These are phyloP conservation scores for Scleroderma citrinum DNA, from an alignment of 768 basidiomycete species.

Conservation along the genomic window DNA sequence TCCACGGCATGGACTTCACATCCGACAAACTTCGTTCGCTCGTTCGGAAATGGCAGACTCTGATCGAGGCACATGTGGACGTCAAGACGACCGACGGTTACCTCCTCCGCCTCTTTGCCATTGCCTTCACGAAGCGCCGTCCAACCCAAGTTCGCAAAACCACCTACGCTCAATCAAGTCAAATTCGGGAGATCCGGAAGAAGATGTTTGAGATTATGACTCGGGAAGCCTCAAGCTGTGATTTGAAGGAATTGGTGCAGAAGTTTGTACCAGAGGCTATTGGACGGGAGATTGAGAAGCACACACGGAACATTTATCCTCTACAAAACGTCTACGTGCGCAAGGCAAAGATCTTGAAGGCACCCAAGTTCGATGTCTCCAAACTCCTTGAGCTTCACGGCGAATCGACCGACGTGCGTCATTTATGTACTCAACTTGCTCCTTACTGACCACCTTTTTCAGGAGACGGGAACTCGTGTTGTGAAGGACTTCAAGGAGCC, in stretches of 20 bases:
- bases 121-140: conserved; percentile 97
- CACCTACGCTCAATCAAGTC: conserved; percentile 92
- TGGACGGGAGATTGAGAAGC: conserved; percentile 99
- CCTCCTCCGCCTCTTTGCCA: conserved; percentile 97
- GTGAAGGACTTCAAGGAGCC: conserved; percentile 98
- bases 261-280: conserved; percentile 99
- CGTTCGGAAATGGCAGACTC: conserved; percentile 99
- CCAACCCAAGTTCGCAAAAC: conserved; percentile 97
- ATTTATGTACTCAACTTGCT: conserved; percentile 1
- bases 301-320: conserved; percentile 93
- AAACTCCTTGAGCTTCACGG: conserved; percentile 97
- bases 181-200: conserved; percentile 95
- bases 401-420: conserved; percentile 85
- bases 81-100: conserved; percentile 99
- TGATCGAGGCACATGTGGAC: conserved; percentile 98
- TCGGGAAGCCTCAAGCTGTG: conserved; percentile 89
- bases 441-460: conserved; percentile 10
- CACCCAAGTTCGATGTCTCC: conserved; percentile 93
- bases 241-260: conserved; percentile 96
- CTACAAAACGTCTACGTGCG: conserved; percentile 98
- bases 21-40: conserved; percentile 99
- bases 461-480: conserved; percentile 94
- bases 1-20: conserved; percentile 99
- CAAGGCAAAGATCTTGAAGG: conserved; percentile 98
- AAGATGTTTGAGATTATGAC: conserved; percentile 99